Conservation (phyloP, 129 eudicot species). For the Lonicera japonica region DNA sequence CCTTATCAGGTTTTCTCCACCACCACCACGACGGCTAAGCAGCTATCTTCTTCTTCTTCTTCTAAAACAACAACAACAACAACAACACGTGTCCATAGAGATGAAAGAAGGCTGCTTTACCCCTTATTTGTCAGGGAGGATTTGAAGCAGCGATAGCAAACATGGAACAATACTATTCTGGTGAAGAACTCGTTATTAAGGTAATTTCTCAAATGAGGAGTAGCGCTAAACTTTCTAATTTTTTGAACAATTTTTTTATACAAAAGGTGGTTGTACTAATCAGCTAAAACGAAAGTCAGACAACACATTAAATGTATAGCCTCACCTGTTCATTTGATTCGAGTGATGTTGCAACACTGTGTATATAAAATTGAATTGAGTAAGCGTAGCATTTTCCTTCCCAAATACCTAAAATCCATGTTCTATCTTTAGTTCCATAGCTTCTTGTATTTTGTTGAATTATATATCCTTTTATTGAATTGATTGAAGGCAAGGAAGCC, state of each 20-base stretch:
- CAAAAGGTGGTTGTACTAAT: too few relatives aligned
- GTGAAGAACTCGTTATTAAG: conserved; percentile 64
- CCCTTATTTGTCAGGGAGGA: conserved; percentile 36
- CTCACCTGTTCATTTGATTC: too few relatives aligned
- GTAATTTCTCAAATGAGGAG: too few relatives aligned
- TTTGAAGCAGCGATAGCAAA: conserved; percentile 41
- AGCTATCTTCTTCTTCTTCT: conserved; percentile 17
- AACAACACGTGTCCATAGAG: conserved; percentile 18
- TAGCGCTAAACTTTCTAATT: too few relatives aligned
- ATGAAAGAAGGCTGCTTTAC: conserved; percentile 42
- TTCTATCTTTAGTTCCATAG: neutral
- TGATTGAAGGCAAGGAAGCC: conserved; percentile 75
- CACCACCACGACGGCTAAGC: conserved; percentile 43
- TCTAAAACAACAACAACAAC: too few relatives aligned
- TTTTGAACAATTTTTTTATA: too few relatives aligned
- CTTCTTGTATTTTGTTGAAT: neutral
- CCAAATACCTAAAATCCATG: neutral
- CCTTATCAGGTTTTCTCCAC: conserved; percentile 35
- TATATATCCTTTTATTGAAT: neutral
- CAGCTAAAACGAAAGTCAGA: too few relatives aligned
- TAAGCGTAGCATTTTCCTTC: too few relatives aligned
- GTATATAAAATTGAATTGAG: too few relatives aligned
- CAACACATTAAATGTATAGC: too few relatives aligned
- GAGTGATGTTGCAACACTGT: too few relatives aligned
- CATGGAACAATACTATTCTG: conserved; percentile 83